Evolutionary conservation across 306 rosid genomes (phyloP).

Genomic region (Hylodesmum podocarpum): DNA sequence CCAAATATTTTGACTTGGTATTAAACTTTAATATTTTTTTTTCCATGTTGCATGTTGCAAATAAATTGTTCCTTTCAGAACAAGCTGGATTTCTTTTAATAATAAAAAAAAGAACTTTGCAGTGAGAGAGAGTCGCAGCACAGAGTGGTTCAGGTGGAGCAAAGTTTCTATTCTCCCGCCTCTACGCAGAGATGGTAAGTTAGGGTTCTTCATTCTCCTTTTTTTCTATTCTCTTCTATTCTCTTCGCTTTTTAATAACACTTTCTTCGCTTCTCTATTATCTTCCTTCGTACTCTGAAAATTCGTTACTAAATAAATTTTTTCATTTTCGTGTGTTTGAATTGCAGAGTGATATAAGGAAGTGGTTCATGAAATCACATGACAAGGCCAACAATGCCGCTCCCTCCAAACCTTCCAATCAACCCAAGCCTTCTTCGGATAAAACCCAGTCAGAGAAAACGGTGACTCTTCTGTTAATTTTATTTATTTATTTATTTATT

Average conservation of each 20-base stretch:
- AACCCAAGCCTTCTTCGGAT: slow-evolving; percentile 40
- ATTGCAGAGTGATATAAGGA: slow-evolving; percentile 72
- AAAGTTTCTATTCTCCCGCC: slow-evolving; percentile 31
- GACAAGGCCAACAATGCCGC: slow-evolving; percentile 54
- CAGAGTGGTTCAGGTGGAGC: background rate
- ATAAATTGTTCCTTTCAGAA: background rate
- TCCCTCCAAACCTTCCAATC: slow-evolving; percentile 47
- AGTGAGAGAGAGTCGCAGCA: background rate
- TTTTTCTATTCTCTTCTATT: background rate
- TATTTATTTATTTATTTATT: background rate
- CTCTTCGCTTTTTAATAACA: background rate
- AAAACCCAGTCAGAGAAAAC: slow-evolving; percentile 44
- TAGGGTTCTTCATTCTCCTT: slow-evolving; percentile 34
- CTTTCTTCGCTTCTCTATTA: background rate
- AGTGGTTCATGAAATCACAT: slow-evolving; percentile 96
- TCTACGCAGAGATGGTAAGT: slow-evolving; percentile 43
- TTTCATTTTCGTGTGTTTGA: background rate
- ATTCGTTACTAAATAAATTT: background rate
- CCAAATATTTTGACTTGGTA: too few species aligned
- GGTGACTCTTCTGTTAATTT: slow-evolving; percentile 43
- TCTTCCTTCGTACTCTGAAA: background rate
- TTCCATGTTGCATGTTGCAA: too few species aligned
- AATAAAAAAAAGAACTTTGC: background rate
- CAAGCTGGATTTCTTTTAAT: background rate
- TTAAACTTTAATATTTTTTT: too few species aligned